Base-by-base conservation (phyloP, 495 filamentous ascomycete species). In the Neurospora intermedia region DNA sequence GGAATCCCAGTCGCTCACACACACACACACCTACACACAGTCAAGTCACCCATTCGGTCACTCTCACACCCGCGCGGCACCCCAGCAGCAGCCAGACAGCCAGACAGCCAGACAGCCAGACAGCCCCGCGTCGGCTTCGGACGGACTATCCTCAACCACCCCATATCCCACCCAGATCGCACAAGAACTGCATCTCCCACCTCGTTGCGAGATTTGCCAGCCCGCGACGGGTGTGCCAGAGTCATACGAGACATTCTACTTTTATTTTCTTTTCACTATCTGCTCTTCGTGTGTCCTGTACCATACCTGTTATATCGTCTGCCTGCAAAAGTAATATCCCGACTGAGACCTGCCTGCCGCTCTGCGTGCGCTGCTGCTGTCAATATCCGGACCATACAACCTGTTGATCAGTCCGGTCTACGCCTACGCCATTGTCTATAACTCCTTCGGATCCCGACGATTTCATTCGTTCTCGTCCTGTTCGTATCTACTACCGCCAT, bases 181-280 rank as follows among this genome's bases (percentile, higher is more conserved):
- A 66, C 54, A 66, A 66, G 54, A 54, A 66, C 54, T 35, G 27
- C 54, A 71, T 43, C 72, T 75, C 73, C 70, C 75, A 77, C 78
- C 76, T 71, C 72, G 73, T 78, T 75, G 74, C 75, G 73, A 81
- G 76, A 79, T 78, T 81, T 2, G 72, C 78, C 77, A 54, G 73
- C 69, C 38, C 46, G 71, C 54, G 74, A 69, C 72, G 75, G 73
- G 41, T 72, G 71, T 59, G 70, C 27, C 70, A 66, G 79, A 77
- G 79, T 82, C 78, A 81, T 83, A 84, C 83, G 82, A 83, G 82
- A 84, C 80, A 83, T 83, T 82, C 83, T 83, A 80, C 81, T 84
- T 79, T 74, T 80, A 80, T 78, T 81, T 81, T 76, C 62, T 73
- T 72, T 77, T 78, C 73, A 73, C 77, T 71, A 74, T 66, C 27